These are phyloP conservation scores for Neofusicoccum cordaticola DNA, from an alignment of 2,329 filamentous ascomycete species.

Conservation along the genomic window DNA sequence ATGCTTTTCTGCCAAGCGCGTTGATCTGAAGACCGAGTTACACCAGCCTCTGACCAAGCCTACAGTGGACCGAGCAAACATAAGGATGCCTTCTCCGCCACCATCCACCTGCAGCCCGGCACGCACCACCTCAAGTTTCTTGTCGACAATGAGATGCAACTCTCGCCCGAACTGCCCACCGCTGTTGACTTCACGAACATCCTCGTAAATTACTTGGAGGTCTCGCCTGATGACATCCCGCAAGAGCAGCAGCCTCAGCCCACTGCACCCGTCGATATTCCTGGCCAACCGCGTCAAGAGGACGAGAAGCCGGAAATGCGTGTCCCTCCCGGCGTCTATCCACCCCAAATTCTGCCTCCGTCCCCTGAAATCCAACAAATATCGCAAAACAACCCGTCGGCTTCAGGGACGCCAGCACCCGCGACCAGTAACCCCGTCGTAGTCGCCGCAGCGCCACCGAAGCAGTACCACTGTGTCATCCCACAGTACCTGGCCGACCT, in stretches of 20 bases:
- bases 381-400: conserved; percentile 19
- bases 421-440: conserved; percentile 21
- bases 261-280: conserved; percentile 27
- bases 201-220: conserved; percentile 96
- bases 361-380: conserved; percentile 27
- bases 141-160: conserved; percentile 90
- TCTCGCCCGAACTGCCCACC: conserved; percentile 81
- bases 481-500: conserved; percentile 84
- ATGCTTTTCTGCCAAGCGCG: background rate
- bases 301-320: conserved; percentile 21
- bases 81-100: conserved; percentile 66
- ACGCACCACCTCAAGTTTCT: conserved; percentile 97
- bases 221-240: conserved; percentile 70
- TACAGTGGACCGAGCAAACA: conserved; percentile 41
- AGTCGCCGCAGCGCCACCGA: conserved; percentile 41
- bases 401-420: conserved; percentile 29
- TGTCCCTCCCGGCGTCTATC: conserved; percentile 33
- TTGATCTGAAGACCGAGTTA: background rate
- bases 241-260: conserved; percentile 20
- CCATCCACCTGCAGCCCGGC: conserved; percentile 80
- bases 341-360: conserved; percentile 42
- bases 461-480: conserved; percentile 69
- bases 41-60: conserved; percentile 14
- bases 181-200: conserved; percentile 98
- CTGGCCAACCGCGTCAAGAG: conserved; percentile 16